Percentiles rank a stretch among this genome's conserved stretches.
phyloP scores from a whole-genome alignment of 331 rosid species.

The Cydonia oblonga region DNA sequence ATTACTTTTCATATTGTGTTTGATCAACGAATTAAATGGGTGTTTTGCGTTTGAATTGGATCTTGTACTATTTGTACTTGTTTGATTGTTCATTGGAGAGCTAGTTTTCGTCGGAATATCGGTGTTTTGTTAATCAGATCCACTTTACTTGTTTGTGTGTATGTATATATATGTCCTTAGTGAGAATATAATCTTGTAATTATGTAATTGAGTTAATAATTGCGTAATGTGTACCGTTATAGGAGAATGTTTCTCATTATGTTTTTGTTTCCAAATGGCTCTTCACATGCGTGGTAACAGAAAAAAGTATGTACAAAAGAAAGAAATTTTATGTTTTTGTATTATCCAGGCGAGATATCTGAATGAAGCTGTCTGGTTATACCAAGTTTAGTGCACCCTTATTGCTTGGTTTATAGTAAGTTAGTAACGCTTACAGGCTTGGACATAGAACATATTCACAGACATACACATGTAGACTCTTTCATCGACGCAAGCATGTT shows the following conservation, averaged over 20 bases:
- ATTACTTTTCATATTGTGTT: slow-evolving; percentile 20
- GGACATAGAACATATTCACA: neutral
- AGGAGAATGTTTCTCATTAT: neutral
- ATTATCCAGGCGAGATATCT: neutral
- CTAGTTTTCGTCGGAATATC: slow-evolving; percentile 9
- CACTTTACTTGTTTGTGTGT: neutral
- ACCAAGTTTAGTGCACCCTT: neutral
- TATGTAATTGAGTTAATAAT: neutral
- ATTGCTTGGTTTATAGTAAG: neutral
- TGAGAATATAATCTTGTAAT: neutral
- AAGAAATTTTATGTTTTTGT: neutral
- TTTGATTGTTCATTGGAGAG: slow-evolving; percentile 11
- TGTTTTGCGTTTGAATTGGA: slow-evolving; percentile 35
- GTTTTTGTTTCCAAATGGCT: neutral
- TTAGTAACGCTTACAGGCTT: neutral
- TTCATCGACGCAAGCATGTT: neutral
- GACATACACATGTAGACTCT: neutral
- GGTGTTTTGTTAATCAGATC: slow-evolving; percentile 15
- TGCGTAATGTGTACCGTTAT: neutral
- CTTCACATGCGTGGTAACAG: neutral
- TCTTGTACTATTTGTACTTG: slow-evolving; percentile 21
- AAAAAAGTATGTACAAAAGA: neutral
- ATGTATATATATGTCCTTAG: neutral
- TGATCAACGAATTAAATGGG: slow-evolving; percentile 7
- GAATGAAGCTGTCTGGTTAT: neutral